phyloP scores from a whole-genome alignment of 352 stramenopile genomes.

The Globisporangium orthogonon region DNA sequence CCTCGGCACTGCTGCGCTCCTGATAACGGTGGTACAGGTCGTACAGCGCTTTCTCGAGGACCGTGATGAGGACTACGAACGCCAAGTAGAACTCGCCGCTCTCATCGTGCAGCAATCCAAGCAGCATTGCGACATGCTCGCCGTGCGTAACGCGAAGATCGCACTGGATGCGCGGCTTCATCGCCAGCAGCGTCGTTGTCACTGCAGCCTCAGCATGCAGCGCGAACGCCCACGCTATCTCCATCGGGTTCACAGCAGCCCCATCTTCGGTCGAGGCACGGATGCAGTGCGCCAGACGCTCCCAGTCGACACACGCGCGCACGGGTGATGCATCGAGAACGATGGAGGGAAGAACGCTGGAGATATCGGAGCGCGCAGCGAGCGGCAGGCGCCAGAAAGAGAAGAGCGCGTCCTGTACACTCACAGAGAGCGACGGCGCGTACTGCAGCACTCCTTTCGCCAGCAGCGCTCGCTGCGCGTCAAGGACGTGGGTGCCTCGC shows the following conservation, averaged over 20 bases:
- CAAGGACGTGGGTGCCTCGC: neutral
- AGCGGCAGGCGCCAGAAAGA: constrained; percentile 40
- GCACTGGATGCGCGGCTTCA: too few species aligned
- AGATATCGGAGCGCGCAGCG: constrained; percentile 9
- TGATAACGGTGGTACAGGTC: constrained; percentile 31
- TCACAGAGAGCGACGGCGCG: constrained; percentile 33
- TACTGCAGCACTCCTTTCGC: constrained; percentile 3
- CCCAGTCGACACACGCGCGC: constrained; percentile 20
- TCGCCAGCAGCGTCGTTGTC: neutral
- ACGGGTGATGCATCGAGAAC: constrained; percentile 8
- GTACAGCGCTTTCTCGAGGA: constrained; percentile 58
- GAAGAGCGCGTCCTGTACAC: constrained; percentile 37
- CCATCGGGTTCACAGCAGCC: constrained; percentile 13
- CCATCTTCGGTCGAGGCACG: neutral
- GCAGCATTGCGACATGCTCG: constrained; percentile 19
- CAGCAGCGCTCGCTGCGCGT: constrained; percentile 5
- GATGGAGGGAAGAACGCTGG: constrained; percentile 13
- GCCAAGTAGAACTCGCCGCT: constrained; percentile 46
- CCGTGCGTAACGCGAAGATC: constrained; percentile 5
- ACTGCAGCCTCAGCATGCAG: constrained; percentile 22
- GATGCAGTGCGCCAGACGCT: constrained; percentile 15
- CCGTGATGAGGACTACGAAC: constrained; percentile 47
- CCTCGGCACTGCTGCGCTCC: neutral
- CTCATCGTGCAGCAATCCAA: constrained; percentile 15
- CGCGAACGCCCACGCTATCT: constrained; percentile 32